A percentile compares a stretch with the other conserved stretches of the same genome.
Evolutionary conservation across 2,329 filamentous ascomycete species (phyloP).

Genomic region (Parastagonospora avenae): DNA sequence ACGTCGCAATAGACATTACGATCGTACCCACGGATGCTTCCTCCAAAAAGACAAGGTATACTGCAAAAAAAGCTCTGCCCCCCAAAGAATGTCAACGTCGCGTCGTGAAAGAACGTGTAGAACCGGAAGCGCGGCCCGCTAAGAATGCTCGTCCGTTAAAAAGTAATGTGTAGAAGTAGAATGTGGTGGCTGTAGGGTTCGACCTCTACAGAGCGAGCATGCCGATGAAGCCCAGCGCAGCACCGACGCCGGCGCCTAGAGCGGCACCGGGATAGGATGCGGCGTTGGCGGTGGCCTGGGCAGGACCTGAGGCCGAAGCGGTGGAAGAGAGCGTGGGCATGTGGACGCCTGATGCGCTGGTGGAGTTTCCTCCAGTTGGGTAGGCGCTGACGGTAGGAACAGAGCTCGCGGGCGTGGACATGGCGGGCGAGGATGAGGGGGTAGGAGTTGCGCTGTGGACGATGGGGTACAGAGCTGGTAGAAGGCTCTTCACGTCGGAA

Average conservation of each 20-base stretch:
- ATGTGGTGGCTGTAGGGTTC: neutral
- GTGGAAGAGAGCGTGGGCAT: slow-evolving; percentile 27
- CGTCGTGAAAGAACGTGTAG: slow-evolving; percentile 38
- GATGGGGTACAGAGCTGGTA: slow-evolving; percentile 44
- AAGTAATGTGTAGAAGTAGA: neutral
- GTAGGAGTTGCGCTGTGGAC: slow-evolving; percentile 14
- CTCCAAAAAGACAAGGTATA: slow-evolving; percentile 21
- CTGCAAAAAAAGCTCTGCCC: slow-evolving; percentile 12
- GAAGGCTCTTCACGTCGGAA: slow-evolving; percentile 50
- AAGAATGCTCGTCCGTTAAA: slow-evolving; percentile 15
- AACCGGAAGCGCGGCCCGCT: slow-evolving; percentile 30
- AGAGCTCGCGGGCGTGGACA: slow-evolving; percentile 1
- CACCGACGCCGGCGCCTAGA: slow-evolving; percentile 48
- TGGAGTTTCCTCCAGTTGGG: slow-evolving; percentile 22
- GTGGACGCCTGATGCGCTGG: slow-evolving; percentile 24
- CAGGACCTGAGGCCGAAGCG: slow-evolving; percentile 3
- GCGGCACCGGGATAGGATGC: slow-evolving; percentile 46
- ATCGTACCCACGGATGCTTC: neutral
- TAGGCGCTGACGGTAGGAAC: slow-evolving; percentile 23
- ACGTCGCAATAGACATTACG: slow-evolving; percentile 7
- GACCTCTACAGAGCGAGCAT: slow-evolving; percentile 50
- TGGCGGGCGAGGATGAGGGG: slow-evolving; percentile 9
- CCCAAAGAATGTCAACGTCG: slow-evolving; percentile 38
- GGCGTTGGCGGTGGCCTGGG: slow-evolving; percentile 29
- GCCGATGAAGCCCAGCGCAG: slow-evolving; percentile 49